Base-by-base conservation (phyloP, 1,284 basidiomycete species). In the Cryptococcus sp. region DNA sequence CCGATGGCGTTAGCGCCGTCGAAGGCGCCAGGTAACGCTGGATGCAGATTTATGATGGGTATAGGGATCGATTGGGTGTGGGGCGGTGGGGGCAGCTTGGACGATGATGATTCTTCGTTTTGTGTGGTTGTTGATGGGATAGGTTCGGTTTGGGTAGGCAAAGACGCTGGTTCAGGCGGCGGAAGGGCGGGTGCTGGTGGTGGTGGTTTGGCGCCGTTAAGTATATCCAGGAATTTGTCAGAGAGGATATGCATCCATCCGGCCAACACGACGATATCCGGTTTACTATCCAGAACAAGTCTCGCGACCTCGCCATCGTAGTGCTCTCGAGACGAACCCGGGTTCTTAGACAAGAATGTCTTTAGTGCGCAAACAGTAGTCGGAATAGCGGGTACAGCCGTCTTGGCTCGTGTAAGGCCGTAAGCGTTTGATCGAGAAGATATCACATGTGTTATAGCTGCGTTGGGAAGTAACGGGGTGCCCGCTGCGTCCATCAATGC, bases 191-290 rank as follows among this genome's bases (percentile, higher is more conserved):
- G 70, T 3, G 62, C 54, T 1, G 59, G 41, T 16, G 74, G 71
- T 6, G 69, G 59, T 15, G 52, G 43, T 5, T 45, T 61, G 10
- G 51, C 57, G 17, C 74, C 75, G 50, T 76, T 67, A n/a, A 83
- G 72, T 22, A 80, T 68, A 37, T 81, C 68, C 20, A 85, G 72
- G 72, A 86, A 84, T 17, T 73, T 62, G 51, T 81, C 77, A 8
- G 80, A 80, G 44, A 93, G 83, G 65, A 94, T 89, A 74, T 98
- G 93, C 95, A 99, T 98, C 89, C 93, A 99, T 0, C 95, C 96
- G 0, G 95, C 95, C 25, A 98, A 82, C 3, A 99, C 90, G 56
- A 98, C 85, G 19, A 96, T 75, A 74, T 98, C 91, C 0, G 95
- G 95, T 37, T 81, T 79, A 25, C 70, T 74, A 2, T 71, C 70